Base-by-base conservation (phyloP, 371 early-diverging fungal species). In the Umbelopsis sp. region DNA sequence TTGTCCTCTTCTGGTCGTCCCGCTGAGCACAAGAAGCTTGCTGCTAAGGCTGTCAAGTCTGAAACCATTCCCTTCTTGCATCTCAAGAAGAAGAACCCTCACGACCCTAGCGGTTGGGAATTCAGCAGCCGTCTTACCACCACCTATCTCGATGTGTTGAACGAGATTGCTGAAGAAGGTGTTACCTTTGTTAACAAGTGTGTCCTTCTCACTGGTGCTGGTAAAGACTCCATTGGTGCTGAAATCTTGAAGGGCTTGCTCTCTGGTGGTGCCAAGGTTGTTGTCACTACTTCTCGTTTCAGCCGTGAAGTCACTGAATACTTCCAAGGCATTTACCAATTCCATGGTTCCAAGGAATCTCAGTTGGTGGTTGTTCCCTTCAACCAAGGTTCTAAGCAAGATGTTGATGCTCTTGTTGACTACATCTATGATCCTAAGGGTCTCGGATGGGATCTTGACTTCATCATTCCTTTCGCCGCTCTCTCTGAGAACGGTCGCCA, bases 381-480 rank as follows among this genome's bases (percentile, higher is more conserved):
- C 88, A 98, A 98, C 80, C 96, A 93, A 70, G 97, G 91, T 63
- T 95, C 96, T 20, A 86, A 89, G 76, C 87, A 88, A 71, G 98
- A 98, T 80, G 88, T 92, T 24, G 83, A 88, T 66, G 82, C 86
- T 24, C 79, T 98, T 10, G 85, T 97, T 63, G 80, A 92, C 73
- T 96, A 94, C 81, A 92, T 97, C 63, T 97, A 96, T 80, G 93
- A 93, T 69, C 85, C 86, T 63, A 89, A 90, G 85, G 94, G 94
- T 66, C 86, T 97, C 35, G 86, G 87, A 71, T 94, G 94, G 94
- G 95, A 96, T 81, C 88, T 97, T 72, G 98, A 98, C 83, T 93
- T 87, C 74, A 86, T 98, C 68, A 87, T 98, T 76, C 98, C 98
- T 35, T 98, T 98, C 80, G 98, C 97, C 62, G 97, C 98, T 44